Evolutionary conservation across 2,329 filamentous ascomycete species (phyloP).

Genomic region (Ophiostoma sp.): DNA sequence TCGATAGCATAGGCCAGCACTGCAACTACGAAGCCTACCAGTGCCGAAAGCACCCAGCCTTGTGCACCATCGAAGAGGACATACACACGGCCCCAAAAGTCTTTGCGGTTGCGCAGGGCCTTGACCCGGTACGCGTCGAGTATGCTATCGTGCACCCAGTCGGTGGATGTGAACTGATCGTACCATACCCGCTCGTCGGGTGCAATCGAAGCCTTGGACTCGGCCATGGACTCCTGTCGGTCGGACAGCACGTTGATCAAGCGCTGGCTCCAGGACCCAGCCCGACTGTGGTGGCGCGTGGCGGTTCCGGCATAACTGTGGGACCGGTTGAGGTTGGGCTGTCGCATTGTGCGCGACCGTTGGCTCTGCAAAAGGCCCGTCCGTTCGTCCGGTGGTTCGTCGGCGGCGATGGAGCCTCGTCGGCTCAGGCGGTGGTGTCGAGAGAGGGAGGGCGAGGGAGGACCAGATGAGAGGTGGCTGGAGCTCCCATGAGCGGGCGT

Average conservation of each 20-base stretch:
- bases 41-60: slow-evolving; percentile 89
- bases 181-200: slow-evolving; percentile 94
- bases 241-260: slow-evolving; percentile 63
- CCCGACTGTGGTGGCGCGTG: slow-evolving; percentile 55
- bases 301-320: slow-evolving; percentile 36
- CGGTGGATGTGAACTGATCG: slow-evolving; percentile 95
- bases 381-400: slow-evolving; percentile 36
- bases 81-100: slow-evolving; percentile 75
- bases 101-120: slow-evolving; percentile 75
- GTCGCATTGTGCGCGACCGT: slow-evolving; percentile 28
- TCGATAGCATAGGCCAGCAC: slow-evolving; percentile 86
- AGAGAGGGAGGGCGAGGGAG: slow-evolving; percentile 35
- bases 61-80: slow-evolving; percentile 83
- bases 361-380: slow-evolving; percentile 34
- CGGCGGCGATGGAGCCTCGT: slow-evolving; percentile 31
- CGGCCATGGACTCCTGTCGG: slow-evolving; percentile 58
- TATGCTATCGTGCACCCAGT: slow-evolving; percentile 98
- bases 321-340: slow-evolving; percentile 34
- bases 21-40: slow-evolving; percentile 85
- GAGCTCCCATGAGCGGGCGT: neutral
- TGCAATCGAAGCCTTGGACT: slow-evolving; percentile 64
- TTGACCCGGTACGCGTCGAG: slow-evolving; percentile 90
- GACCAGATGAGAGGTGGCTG: slow-evolving; percentile 33
- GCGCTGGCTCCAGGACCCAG: slow-evolving; percentile 60
- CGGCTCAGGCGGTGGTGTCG: slow-evolving; percentile 32